Conservation (phyloP, 2,329 filamentous ascomycete genomes). For the Periglandula ipomoeae region DNA sequence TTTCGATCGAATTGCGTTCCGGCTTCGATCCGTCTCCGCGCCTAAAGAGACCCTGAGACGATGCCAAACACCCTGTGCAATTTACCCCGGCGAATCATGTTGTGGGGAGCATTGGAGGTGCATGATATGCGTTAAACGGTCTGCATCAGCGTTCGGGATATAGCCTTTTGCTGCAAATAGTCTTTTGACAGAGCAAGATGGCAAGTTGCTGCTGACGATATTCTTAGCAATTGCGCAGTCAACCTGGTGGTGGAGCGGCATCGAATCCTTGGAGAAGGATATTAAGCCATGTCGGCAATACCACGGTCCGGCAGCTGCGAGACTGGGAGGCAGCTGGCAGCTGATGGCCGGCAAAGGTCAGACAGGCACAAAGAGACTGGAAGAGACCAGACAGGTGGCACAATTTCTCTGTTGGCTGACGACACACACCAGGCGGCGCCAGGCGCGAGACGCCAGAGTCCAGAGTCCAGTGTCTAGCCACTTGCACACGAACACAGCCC, state of each 20-base stretch:
- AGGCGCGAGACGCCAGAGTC: too few relatives aligned
- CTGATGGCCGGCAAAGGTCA: neutral
- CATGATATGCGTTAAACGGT: too few relatives aligned
- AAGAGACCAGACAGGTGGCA: neutral
- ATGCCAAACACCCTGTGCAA: neutral
- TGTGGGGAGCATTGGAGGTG: too few relatives aligned
- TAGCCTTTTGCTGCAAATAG: too few relatives aligned
- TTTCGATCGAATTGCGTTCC: neutral
- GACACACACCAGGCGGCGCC: too few relatives aligned
- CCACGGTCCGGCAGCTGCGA: neutral
- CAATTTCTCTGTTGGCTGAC: too few relatives aligned
- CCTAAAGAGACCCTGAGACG: neutral
- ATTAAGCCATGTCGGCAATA: neutral
- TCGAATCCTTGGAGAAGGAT: neutral
- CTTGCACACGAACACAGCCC: neutral
- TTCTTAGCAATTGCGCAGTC: neutral
- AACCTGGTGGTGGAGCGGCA: neutral
- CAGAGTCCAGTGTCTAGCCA: too few relatives aligned
- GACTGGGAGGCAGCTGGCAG: neutral
- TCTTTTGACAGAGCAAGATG: too few relatives aligned
- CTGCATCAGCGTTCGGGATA: too few relatives aligned
- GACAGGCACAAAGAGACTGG: too few relatives aligned
- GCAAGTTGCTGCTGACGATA: neutral
- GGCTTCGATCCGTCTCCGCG: neutral
- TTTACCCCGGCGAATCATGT: neutral